phyloP scores from a whole-genome alignment of 192 early-diverging fungal species.

The Coemansia sp. region DNA sequence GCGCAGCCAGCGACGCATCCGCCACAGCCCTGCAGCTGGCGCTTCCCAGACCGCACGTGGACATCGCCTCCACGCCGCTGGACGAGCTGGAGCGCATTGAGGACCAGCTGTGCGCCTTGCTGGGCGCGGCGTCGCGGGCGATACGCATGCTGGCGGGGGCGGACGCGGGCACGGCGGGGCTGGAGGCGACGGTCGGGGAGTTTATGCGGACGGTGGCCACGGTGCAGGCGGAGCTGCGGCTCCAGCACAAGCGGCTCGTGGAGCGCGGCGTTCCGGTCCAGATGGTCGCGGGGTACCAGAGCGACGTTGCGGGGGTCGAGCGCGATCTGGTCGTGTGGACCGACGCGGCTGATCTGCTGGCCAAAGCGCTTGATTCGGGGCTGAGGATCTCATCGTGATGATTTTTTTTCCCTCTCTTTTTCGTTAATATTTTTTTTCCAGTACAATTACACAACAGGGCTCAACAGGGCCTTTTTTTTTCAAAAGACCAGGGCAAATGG shows the following conservation, averaged over 20 bases:
- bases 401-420: not conserved
- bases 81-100: conserved; percentile 40
- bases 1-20: not conserved
- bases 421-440: too few species aligned
- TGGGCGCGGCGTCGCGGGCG: conserved; percentile 25
- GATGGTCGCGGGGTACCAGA: conserved; percentile 18
- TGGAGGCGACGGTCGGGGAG: conserved; percentile 20
- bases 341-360: conserved; percentile 32
- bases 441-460: too few species aligned
- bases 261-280: conserved; percentile 23
- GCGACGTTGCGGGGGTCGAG: conserved; percentile 33
- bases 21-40: not conserved
- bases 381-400: conserved; percentile 6
- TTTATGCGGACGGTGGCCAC: conserved; percentile 37
- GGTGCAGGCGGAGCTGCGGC: conserved; percentile 29
- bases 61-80: conserved; percentile 6
- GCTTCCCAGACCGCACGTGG: conserved; percentile 1
- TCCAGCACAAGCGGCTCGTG: conserved; percentile 24
- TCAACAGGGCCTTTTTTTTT: too few species aligned
- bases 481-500: too few species aligned
- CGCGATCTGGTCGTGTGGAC: conserved; percentile 38
- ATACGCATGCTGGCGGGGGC: conserved; percentile 31
- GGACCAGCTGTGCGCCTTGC: conserved; percentile 29
- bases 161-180: conserved; percentile 1
- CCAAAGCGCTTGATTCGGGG: conserved; percentile 12